These are phyloP conservation scores for Grammothele lineata DNA, from an alignment of 768 basidiomycete genomes.

Conservation along the genomic window DNA sequence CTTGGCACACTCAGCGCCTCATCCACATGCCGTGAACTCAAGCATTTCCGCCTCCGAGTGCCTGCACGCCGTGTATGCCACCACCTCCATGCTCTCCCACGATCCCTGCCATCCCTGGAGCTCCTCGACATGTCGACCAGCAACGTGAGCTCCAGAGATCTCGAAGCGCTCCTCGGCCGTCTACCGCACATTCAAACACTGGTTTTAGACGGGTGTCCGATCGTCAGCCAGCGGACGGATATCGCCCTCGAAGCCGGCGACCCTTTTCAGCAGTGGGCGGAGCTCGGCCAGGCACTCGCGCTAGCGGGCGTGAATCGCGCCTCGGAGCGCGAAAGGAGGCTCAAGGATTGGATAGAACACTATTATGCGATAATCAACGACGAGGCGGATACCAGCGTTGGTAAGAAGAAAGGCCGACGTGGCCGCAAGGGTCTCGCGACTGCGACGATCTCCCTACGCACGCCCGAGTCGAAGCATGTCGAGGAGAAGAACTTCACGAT, in stretches of 20 bases:
- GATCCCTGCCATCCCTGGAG: constrained; percentile 43
- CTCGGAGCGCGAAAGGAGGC: constrained; percentile 60
- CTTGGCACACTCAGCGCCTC: constrained; percentile 47
- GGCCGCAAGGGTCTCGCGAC: constrained; percentile 64
- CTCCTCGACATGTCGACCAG: constrained; percentile 79
- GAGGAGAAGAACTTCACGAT: neutral
- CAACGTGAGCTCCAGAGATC: constrained; percentile 45
- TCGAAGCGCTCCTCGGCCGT: constrained; percentile 49
- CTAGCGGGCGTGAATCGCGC: constrained; percentile 57
- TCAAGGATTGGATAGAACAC: constrained; percentile 47
- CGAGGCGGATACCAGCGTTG: neutral
- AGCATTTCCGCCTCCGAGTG: constrained; percentile 62
- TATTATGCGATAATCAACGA: constrained; percentile 1
- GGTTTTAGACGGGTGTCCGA: constrained; percentile 61
- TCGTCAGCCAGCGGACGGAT: constrained; percentile 24
- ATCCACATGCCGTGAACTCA: constrained; percentile 38
- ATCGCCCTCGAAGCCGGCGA: constrained; percentile 47
- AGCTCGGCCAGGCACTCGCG: constrained; percentile 59
- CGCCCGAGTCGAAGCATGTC: constrained; percentile 7
- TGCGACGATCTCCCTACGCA: constrained; percentile 54
- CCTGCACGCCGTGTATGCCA: constrained; percentile 59
- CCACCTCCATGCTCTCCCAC: constrained; percentile 28
- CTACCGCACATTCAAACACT: constrained; percentile 57
- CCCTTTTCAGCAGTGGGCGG: constrained; percentile 51
- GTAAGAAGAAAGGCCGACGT: constrained; percentile 1